Percentiles rank a stretch among this genome's conserved stretches.
Conservation (phyloP, 805 yeast genomes). For the Hanseniaspora lachancei region DNA sequence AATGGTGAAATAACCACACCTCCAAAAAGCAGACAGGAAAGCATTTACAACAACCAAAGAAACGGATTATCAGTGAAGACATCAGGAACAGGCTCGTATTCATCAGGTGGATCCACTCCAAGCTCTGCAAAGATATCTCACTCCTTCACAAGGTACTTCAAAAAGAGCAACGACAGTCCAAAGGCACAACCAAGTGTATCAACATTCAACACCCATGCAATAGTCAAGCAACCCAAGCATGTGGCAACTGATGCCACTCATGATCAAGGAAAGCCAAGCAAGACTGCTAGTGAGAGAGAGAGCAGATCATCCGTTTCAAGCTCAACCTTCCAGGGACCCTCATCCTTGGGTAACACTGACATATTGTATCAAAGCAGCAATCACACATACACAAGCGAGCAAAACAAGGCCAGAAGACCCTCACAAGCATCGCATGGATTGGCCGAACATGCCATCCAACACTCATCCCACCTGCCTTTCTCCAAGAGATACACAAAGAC, state of each 20-base stretch:
- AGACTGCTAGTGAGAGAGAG: not conserved
- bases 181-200: slow-evolving; percentile 13
- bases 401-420: not conserved
- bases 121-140: slow-evolving; percentile 1
- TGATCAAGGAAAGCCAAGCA: not conserved
- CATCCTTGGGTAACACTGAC: slow-evolving; percentile 13
- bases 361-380: slow-evolving; percentile 13
- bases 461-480: slow-evolving; percentile 36
- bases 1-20: slow-evolving; percentile 19
- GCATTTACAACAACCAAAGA: slow-evolving; percentile 27
- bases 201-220: slow-evolving; percentile 13
- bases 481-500: slow-evolving; percentile 66
- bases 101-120: slow-evolving; percentile 6
- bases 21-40: slow-evolving; percentile 25
- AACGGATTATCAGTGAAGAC: slow-evolving; percentile 2
- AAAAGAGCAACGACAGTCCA: not conserved
- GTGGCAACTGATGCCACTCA: not conserved
- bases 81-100: not conserved
- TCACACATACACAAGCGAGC: not conserved
- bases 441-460: slow-evolving; percentile 7
- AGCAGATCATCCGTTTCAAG: slow-evolving; percentile 1
- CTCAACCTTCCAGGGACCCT: slow-evolving; percentile 13
- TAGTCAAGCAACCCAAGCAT: slow-evolving; percentile 3
- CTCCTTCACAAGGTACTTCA: slow-evolving; percentile 12
- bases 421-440: not conserved